Percentiles rank a stretch among this genome's conserved stretches.
These are phyloP conservation scores for Talaromyces sp. DNA, from an alignment of 2,329 filamentous ascomycete genomes.

Conservation along the genomic window DNA sequence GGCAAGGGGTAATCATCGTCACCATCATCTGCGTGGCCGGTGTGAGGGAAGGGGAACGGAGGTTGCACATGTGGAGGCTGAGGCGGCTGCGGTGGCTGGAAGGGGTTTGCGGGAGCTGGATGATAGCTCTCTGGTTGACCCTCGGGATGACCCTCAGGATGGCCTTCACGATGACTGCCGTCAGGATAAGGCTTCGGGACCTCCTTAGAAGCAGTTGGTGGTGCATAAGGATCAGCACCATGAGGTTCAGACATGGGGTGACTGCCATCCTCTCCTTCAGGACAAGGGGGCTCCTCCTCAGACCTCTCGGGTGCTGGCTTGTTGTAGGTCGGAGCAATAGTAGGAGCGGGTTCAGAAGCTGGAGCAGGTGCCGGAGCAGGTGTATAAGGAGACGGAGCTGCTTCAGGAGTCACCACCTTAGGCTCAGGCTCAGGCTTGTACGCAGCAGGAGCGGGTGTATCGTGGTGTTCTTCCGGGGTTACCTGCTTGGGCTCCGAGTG, in stretches of 20 bases:
- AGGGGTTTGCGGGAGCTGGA: background rate
- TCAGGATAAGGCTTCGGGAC: background rate
- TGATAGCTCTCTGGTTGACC: background rate
- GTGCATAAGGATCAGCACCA: background rate
- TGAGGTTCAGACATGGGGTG: background rate
- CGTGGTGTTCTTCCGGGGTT: constrained; percentile 3
- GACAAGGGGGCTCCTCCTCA: constrained; percentile 1
- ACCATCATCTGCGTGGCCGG: background rate
- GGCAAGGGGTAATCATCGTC: background rate
- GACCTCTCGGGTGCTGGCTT: background rate
- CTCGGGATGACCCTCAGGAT: background rate
- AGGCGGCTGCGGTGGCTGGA: background rate
- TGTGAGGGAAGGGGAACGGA: background rate
- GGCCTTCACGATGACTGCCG: background rate
- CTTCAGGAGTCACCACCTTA: background rate
- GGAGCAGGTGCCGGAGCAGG: background rate
- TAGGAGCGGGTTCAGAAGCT: background rate
- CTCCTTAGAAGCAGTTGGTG: background rate
- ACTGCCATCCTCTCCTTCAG: constrained; percentile 6
- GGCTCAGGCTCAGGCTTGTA: background rate
- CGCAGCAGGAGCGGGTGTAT: background rate
- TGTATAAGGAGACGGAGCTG: background rate
- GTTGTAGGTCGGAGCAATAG: background rate
- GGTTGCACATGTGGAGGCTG: background rate
- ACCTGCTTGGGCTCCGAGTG: constrained; percentile 13